Evolutionary conservation across 352 stramenopile species (phyloP).

Genomic region (Pythium monospermum): DNA sequence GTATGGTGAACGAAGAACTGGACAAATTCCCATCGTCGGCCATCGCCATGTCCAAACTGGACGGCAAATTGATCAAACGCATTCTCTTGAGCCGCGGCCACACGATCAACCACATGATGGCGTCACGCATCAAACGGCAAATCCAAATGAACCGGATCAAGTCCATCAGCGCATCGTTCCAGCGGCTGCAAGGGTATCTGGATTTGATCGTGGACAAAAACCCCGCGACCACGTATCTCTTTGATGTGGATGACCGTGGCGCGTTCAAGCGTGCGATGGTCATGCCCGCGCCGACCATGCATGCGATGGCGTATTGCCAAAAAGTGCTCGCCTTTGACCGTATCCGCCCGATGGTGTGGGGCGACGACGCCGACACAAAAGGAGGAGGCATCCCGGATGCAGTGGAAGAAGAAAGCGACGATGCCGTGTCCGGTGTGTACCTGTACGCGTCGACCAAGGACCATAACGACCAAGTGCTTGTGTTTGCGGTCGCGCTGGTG

Average conservation of each 20-base stretch:
- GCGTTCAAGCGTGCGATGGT: constrained; percentile 64
- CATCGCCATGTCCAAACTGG: constrained; percentile 61
- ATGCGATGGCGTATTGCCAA: constrained; percentile 49
- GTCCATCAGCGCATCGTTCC: constrained; percentile 60
- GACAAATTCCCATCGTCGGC: constrained; percentile 51
- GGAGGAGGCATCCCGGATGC: constrained; percentile 29
- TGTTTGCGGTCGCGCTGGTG: constrained; percentile 65
- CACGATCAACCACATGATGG: constrained; percentile 81
- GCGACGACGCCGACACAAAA: constrained; percentile 27
- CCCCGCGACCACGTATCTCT: constrained; percentile 39
- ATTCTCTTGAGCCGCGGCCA: constrained; percentile 67
- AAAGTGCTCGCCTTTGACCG: constrained; percentile 61
- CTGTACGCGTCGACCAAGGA: constrained; percentile 69
- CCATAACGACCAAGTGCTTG: constrained; percentile 64
- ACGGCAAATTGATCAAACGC: constrained; percentile 67
- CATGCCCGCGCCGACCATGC: constrained; percentile 45
- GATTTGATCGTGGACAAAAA: constrained; percentile 67
- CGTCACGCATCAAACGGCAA: constrained; percentile 72
- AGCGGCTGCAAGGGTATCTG: constrained; percentile 59
- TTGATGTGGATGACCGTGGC: constrained; percentile 46
- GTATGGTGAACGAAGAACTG: constrained; percentile 68
- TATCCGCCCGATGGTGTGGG: constrained; percentile 35
- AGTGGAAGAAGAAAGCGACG: constrained; percentile 56
- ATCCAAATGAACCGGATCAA: constrained; percentile 53
- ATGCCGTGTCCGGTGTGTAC: constrained; percentile 67